Percentiles rank a stretch among this genome's conserved stretches.
Conservation (phyloP, 2,329 filamentous ascomycete species). For the Fusarium sp. region DNA sequence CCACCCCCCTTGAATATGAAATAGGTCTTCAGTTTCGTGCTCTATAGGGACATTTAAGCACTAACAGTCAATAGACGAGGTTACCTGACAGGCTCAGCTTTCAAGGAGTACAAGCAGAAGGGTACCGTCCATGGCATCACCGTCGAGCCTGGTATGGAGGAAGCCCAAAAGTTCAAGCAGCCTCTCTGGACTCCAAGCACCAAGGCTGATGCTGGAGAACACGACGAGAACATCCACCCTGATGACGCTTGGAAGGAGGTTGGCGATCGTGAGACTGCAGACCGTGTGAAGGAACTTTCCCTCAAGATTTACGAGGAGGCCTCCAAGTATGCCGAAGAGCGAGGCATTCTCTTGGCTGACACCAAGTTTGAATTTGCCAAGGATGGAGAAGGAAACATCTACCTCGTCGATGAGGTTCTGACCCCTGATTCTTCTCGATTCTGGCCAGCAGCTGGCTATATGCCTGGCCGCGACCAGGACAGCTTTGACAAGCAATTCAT, state of each 20-base stretch:
- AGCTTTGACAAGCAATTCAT: constrained; percentile 90
- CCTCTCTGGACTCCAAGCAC: constrained; percentile 82
- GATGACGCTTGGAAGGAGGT: constrained; percentile 61
- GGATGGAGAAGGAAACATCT: constrained; percentile 41
- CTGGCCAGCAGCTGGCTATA: constrained; percentile 73
- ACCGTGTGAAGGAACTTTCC: constrained; percentile 40
- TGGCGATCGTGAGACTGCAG: constrained; percentile 42
- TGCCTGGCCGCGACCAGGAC: constrained; percentile 73
- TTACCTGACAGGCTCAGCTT: constrained; percentile 87
- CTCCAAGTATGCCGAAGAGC: constrained; percentile 35
- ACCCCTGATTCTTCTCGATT: constrained; percentile 75
- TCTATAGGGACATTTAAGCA: not conserved
- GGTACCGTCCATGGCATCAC: constrained; percentile 83
- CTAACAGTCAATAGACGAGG: constrained; percentile 57
- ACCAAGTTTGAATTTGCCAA: constrained; percentile 41
- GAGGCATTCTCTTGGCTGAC: constrained; percentile 36
- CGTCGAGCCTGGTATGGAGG: constrained; percentile 66
- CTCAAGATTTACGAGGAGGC: constrained; percentile 41
- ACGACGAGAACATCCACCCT: constrained; percentile 86
- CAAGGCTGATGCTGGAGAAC: constrained; percentile 80
- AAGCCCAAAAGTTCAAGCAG: constrained; percentile 69
- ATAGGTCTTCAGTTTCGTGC: not conserved
- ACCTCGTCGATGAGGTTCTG: constrained; percentile 39
- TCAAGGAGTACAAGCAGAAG: constrained; percentile 71
- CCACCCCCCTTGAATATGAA: not conserved